Conservation (phyloP, 306 rosid species). For the Glycine latifolia region DNA sequence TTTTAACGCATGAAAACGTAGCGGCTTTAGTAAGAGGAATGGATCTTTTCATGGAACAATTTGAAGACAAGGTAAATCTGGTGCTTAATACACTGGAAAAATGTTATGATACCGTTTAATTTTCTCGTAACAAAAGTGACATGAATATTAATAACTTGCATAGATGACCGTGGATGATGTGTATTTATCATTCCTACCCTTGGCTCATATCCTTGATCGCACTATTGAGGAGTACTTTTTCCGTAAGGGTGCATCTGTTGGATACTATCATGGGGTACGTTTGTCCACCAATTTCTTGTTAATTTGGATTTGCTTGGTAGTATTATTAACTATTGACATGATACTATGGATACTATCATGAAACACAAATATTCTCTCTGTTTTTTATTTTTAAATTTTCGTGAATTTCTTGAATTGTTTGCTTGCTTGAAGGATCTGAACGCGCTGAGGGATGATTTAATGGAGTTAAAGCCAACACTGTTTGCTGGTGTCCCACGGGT, state of each 20-base stretch:
- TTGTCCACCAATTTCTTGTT: not conserved
- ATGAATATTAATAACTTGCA: constrained; percentile 14
- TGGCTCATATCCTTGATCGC: constrained; percentile 89
- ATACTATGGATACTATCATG: not conserved
- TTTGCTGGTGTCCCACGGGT: constrained; percentile 91
- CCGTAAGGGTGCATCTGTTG: constrained; percentile 83
- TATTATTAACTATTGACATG: not conserved
- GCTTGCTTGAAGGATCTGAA: constrained; percentile 71
- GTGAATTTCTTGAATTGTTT: constrained; percentile 11
- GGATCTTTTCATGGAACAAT: constrained; percentile 88
- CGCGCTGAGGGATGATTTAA: constrained; percentile 74
- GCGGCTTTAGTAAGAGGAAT: constrained; percentile 69
- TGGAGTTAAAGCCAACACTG: constrained; percentile 87
- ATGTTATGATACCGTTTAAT: not conserved
- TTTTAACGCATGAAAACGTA: constrained; percentile 70
- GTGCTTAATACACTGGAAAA: not conserved
- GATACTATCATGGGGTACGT: constrained; percentile 91
- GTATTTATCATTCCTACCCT: constrained; percentile 86
- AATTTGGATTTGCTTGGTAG: not conserved
- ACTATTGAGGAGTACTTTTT: constrained; percentile 84
- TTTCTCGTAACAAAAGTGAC: constrained; percentile 30
- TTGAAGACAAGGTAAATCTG: constrained; percentile 83
- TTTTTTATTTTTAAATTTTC: not conserved
- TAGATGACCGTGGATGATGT: constrained; percentile 82
- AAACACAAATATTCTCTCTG: not conserved